Evolutionary conservation across 805 yeast genomes (phyloP).

Genomic region (Spathaspora passalidarum): DNA sequence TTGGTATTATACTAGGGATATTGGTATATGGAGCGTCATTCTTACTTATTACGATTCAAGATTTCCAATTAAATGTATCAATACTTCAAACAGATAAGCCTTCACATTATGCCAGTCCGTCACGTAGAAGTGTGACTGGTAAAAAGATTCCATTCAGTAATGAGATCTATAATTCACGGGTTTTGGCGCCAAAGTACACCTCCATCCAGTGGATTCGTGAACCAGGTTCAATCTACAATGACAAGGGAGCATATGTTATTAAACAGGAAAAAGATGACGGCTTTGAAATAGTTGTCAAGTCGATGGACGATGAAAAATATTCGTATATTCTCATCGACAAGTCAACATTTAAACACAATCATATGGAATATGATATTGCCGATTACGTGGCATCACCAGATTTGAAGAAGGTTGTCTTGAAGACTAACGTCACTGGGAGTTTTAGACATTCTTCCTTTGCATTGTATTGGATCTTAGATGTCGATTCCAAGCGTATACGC

Average conservation of each 20-base stretch:
- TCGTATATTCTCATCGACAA: constrained; percentile 50
- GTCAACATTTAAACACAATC: constrained; percentile 39
- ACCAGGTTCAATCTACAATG: constrained; percentile 47
- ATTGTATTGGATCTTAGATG: constrained; percentile 59
- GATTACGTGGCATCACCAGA: constrained; percentile 65
- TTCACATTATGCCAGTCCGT: constrained; percentile 8
- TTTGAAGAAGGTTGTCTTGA: constrained; percentile 53
- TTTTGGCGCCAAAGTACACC: constrained; percentile 49
- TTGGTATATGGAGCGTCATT: constrained; percentile 38
- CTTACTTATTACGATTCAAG: constrained; percentile 21
- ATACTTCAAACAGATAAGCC: not conserved
- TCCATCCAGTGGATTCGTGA: constrained; percentile 69
- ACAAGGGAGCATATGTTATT: constrained; percentile 64
- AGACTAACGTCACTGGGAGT: constrained; percentile 58
- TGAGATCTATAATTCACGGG: constrained; percentile 48
- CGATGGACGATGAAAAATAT: constrained; percentile 43
- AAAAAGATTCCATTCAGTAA: constrained; percentile 27
- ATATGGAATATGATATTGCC: constrained; percentile 45
- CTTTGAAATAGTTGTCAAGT: constrained; percentile 54
- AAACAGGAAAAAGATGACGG: constrained; percentile 31
- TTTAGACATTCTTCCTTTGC: constrained; percentile 73
- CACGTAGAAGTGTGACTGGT: constrained; percentile 7
- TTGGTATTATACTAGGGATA: constrained; percentile 21
- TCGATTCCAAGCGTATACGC: constrained; percentile 30
- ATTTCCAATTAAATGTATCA: constrained; percentile 10